A percentile compares a stretch with the other conserved stretches of the same genome.
Conservation (phyloP, 108 stramenopile species). For the Cyclotella sp. region DNA sequence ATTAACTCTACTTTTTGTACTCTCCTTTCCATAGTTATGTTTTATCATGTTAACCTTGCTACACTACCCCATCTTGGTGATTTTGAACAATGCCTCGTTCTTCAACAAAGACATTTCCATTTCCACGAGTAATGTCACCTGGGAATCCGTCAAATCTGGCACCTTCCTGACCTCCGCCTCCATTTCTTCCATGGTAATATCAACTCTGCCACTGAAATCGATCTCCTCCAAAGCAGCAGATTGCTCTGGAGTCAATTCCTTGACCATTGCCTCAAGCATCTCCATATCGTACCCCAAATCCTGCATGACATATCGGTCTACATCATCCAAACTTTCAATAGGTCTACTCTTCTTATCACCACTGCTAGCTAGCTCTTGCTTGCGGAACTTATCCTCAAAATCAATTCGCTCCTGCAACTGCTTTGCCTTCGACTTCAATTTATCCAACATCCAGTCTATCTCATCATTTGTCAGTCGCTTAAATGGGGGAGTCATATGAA, state of each 20-base stretch:
- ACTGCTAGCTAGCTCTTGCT: constrained; percentile 31
- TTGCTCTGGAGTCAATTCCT: constrained; percentile 56
- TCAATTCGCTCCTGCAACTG: constrained; percentile 84
- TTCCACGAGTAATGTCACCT: constrained; percentile 57
- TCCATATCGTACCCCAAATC: constrained; percentile 59
- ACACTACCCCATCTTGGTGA: constrained; percentile 44
- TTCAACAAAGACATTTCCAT: constrained; percentile 60
- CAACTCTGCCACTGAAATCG: constrained; percentile 51
- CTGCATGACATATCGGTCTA: constrained; percentile 50
- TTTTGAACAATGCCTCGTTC: constrained; percentile 41
- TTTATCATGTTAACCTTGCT: not conserved
- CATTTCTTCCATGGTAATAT: constrained; percentile 47
- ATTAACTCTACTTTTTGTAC: too few relatives aligned
- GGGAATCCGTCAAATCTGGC: constrained; percentile 60
- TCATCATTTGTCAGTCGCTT: constrained; percentile 63
- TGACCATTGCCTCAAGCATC: constrained; percentile 35
- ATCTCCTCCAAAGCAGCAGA: constrained; percentile 44
- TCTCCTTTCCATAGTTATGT: too few relatives aligned
- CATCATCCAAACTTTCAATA: constrained; percentile 46
- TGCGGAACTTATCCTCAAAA: constrained; percentile 72
- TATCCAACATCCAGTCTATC: constrained; percentile 75
- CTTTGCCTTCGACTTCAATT: constrained; percentile 62
- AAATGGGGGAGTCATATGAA: constrained; percentile 47
- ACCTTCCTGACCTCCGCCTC: constrained; percentile 51
- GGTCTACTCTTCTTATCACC: constrained; percentile 13